Base-by-base conservation (phyloP, 177 flowering plant species). In the Telopea speciosissima region DNA sequence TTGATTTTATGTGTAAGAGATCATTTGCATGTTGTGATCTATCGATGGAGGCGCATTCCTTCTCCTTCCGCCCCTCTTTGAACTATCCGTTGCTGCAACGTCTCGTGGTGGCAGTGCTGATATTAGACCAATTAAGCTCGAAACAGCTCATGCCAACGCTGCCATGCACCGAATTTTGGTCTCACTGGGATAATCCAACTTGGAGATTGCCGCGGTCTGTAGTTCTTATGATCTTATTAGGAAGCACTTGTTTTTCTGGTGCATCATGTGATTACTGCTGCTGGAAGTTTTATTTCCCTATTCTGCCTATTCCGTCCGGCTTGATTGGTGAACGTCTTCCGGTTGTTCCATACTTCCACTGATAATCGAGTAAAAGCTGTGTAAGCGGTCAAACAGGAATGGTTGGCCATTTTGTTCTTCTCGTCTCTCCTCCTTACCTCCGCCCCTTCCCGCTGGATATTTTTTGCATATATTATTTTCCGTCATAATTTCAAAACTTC, bases 21-120 rank as follows among this genome's bases (percentile, higher is more conserved):
- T 28, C 2, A 25, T 13, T 69, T 61, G 71, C 65, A 60, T 40
- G 65, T 24, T 60, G 64, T 63, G 66, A 63, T 63, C 42, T 63
- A 8, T 17, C 9, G 31, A 12, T 28, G 54, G 54, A 16, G 19
- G 17, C 14, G 19, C 54, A 49, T 49, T n/a, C 10, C 5, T 19
- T 8, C 61, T n/a, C 61, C 4, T 28, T 28, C 31, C 31, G 31
- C 31, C 31, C 17, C 19, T 52, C 58, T 52, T 52, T 52, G n/a
- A 52, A 9, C 19, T 52, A 1, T 52, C 58, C 21, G 19, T 52
- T 52, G 17, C 58, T 52, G 17, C 58, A 52, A 52, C 21, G 40
- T 36, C 21, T 19, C n/a, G 58, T 58, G 23, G 61, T 58, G 19
- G 23, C 61, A 7, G 9, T 16, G 23, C 61, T 58, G 61, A 0